Conservation (phyloP, 306 rosid genomes). For the Amphicarpaea edgeworthii region DNA sequence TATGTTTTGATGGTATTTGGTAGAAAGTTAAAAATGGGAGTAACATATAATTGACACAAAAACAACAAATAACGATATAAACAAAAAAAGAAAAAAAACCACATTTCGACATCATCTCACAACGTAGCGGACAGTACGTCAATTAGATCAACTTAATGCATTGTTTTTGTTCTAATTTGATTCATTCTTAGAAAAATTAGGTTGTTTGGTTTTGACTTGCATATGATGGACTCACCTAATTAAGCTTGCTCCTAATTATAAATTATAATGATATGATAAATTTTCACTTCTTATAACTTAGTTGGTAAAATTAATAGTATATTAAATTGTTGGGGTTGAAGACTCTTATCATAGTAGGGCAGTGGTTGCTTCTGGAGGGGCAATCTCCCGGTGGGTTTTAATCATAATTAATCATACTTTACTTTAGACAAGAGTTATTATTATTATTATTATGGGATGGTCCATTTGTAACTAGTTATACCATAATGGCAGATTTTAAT, state of each 20-base stretch:
- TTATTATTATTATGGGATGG: neutral
- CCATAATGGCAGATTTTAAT: neutral
- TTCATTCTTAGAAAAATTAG: neutral
- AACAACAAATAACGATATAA: neutral
- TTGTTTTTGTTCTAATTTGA: neutral
- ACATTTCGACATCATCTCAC: neutral
- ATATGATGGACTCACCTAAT: slow-evolving; percentile 32
- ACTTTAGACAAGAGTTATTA: neutral
- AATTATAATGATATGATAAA: neutral
- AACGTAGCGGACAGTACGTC: neutral
- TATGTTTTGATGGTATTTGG: neutral
- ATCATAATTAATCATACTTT: slow-evolving; percentile 23
- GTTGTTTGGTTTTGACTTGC: slow-evolving; percentile 13
- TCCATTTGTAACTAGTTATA: neutral
- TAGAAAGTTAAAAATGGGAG: neutral
- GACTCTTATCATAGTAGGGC: slow-evolving; percentile 44
- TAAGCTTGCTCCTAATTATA: slow-evolving; percentile 33
- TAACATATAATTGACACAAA: neutral
- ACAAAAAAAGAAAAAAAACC: too few species aligned
- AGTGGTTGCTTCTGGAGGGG: slow-evolving; percentile 24
- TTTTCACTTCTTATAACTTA: neutral
- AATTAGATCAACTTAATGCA: neutral
- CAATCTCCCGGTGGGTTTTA: neutral
- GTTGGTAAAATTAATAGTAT: neutral
- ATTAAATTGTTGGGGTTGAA: slow-evolving; percentile 37